Base-by-base conservation (phyloP, 2,329 filamentous ascomycete genomes). In the Nannizziopsis barbatae region DNA sequence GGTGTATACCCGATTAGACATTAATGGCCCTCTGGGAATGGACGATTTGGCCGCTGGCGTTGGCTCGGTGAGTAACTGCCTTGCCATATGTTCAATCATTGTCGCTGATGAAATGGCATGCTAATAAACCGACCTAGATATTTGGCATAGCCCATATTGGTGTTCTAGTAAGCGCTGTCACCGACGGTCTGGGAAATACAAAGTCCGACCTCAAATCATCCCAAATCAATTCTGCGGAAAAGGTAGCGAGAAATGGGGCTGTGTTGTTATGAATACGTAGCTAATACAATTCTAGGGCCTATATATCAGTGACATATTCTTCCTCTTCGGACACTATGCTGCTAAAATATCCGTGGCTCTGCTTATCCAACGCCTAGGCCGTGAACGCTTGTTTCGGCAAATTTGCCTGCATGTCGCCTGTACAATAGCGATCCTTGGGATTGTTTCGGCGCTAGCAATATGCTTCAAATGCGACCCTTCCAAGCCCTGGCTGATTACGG, bases 311-410 rank as follows among this genome's bases (percentile, higher is more conserved):
- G 50, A 51, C 27, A 45, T 51, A 27, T 31, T 63, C 1, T 62
- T 62, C 45, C 45, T 63, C 31, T 41, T 57, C 11, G 56, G 56
- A 3, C 58, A 61, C 36, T 50, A 55, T 7, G 54, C 53, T 10
- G 58, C 60, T 4, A 64, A 64, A 45, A 42, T 55, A 6, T 61
- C 62, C 0, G 56, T 61, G 1, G 48, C 56, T 1, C 55, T 58
- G n/a, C 53, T 64, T 10, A 53, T 64, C 40, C 53, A 55, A 49
- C 56, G 60, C 10, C 53, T 64, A 8, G 54, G 52, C 27, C 54
- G 49, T 45, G 52, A 57, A 43, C 40, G 27, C 0, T 45, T 31
- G 10, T 45, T 38, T 15, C 32, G 22, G 20, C 43, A 20, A 12
- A 31, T 45, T 10, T 45, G 43, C 20, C 20, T 39, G n/a, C 31